Evolutionary conservation across 768 basidiomycete genomes (phyloP).

Genomic region (Psilocybe subaeruginosa): DNA sequence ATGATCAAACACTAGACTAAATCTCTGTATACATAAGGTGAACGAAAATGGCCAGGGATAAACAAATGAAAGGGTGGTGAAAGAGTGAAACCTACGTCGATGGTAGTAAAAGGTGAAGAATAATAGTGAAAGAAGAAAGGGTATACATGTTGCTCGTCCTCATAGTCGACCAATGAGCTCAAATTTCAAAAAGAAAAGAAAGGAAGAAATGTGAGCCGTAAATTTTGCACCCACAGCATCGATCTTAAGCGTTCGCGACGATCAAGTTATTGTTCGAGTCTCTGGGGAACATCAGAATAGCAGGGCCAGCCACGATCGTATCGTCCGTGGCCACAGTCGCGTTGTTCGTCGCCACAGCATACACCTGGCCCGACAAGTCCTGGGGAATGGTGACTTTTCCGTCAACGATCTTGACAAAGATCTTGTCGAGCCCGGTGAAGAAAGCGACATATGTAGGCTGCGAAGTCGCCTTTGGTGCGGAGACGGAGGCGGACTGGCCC

Average conservation of each 20-base stretch:
- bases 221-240: no score
- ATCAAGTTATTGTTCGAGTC: conserved; percentile 19
- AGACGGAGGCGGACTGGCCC: conserved; percentile 21
- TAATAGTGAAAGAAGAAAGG: no score
- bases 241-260: background rate
- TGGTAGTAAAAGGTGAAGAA: no score
- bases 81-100: no score
- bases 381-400: conserved; percentile 38
- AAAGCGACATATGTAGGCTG: conserved; percentile 38
- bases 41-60: no score
- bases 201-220: background rate
- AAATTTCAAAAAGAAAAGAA: background rate
- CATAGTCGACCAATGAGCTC: no score
- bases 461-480: conserved; percentile 8
- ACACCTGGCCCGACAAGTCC: conserved; percentile 46
- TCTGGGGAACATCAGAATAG: conserved; percentile 18
- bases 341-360: conserved; percentile 45
- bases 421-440: conserved; percentile 44
- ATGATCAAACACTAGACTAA: no score
- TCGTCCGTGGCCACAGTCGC: conserved; percentile 32
- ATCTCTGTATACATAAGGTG: no score
- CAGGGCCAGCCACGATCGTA: conserved; percentile 44
- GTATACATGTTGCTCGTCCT: no score
- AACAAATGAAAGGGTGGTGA: no score
- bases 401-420: conserved; percentile 33